Base-by-base conservation (phyloP, 768 basidiomycete genomes). In the Leccinum pellstonianum region DNA sequence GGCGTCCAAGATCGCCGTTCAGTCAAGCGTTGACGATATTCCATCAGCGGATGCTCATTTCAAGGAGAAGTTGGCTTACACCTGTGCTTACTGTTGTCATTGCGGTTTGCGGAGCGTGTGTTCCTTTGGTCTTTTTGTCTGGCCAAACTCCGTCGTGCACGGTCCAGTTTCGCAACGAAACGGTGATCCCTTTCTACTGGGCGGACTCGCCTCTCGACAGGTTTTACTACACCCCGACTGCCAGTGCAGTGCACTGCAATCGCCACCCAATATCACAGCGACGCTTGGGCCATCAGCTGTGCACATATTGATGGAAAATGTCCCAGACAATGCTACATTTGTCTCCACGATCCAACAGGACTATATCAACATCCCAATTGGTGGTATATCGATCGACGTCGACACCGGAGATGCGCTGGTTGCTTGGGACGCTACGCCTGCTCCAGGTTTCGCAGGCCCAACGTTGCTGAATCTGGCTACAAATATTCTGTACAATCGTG, bases 11-110 rank as follows among this genome's bases (percentile, higher is more conserved):
- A 11, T 83, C 84, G 3, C 83, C 86, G 6, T 75, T 87, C 61
- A 74, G 74, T 21, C 90, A 92, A 68, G 86, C 89, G 1, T 70
- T 84, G 56, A 90, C 88, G 0, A 88, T 93, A 57, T 86, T 90
- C 75, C 77, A 84, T 64, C 92, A 93, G 70, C 85, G 90, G 4
- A 67, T 76, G 5, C 74, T 91, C 23, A 81, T 92, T 52, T 76
- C 82, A 1, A 81, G 83, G 21, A 80, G 86, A 43, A 86, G 84
- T 62, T 93, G 88, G 88, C 70, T 93, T 17, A 80, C 86, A 0
- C 85, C 85, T 1, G 48, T 83, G 7, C 76, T 92, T 11, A 73
- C 80, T 2, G 74, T 86, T 17, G 55, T 80, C 33, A 73, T 88
- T 31, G 83, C 82, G 4, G 77, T 90, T 41, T 82, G 82, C 7